phyloP scores from a whole-genome alignment of 1,284 basidiomycete genomes.

The Apiotrichum domesticum region DNA sequence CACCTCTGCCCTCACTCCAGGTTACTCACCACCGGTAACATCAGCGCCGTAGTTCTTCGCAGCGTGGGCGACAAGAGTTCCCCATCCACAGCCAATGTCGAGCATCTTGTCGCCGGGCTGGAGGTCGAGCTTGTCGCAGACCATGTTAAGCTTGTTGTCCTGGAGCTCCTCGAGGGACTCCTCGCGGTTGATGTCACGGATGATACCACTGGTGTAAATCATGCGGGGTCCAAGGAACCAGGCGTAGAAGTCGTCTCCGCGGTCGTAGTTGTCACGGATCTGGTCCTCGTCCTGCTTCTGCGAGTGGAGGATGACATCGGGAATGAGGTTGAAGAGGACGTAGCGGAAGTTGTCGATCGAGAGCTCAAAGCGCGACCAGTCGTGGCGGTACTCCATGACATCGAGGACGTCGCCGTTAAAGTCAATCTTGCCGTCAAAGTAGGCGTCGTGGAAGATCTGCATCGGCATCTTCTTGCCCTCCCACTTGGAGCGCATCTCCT shows the following conservation, averaged over 20 bases:
- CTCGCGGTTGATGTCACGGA: conserved; percentile 64
- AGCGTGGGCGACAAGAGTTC: conserved; percentile 87
- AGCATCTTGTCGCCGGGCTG: conserved; percentile 76
- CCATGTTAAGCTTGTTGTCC: conserved; percentile 94
- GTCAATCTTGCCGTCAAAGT: conserved; percentile 93
- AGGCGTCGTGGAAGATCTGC: conserved; percentile 96
- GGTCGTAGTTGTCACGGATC: conserved; percentile 94
- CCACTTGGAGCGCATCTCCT: conserved; percentile 70
- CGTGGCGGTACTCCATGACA: conserved; percentile 86
- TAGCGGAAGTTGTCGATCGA: conserved; percentile 73
- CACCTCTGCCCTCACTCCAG: too few species aligned
- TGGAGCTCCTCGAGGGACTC: conserved; percentile 94
- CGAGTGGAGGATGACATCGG: conserved; percentile 89
- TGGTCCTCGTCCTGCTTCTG: conserved; percentile 89
- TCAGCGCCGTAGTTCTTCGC: conserved; percentile 96
- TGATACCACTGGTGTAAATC: conserved; percentile 91
- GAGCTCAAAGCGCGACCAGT: conserved; percentile 84
- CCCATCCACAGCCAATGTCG: conserved; percentile 96
- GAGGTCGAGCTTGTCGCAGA: conserved; percentile 90
- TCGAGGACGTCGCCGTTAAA: conserved; percentile 96
- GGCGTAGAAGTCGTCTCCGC: conserved; percentile 88
- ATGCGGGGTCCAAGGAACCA: conserved; percentile 56
- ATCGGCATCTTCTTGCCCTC: conserved; percentile 86
- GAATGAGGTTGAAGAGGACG: conserved; percentile 79
- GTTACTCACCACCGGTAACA: conserved; percentile 61